These are phyloP conservation scores for Ogataea ganodermae DNA, from an alignment of 805 yeast species.

Conservation along the genomic window DNA sequence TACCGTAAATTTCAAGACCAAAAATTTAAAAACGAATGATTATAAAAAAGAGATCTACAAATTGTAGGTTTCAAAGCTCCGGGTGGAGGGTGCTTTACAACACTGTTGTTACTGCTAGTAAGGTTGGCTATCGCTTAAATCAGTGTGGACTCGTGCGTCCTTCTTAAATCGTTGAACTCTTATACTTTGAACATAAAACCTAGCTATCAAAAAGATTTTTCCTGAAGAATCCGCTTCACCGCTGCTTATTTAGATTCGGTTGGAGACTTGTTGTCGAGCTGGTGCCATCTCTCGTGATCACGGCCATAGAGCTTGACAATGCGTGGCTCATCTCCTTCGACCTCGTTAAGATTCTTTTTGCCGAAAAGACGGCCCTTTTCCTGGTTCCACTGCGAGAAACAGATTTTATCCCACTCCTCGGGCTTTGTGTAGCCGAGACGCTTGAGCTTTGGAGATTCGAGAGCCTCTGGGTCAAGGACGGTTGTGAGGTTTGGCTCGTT, in stretches of 20 bases:
- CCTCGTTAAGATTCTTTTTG: slow-evolving; percentile 21
- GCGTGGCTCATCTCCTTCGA: slow-evolving; percentile 9
- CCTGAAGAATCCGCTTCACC: too few relatives aligned
- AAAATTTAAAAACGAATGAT: too few relatives aligned
- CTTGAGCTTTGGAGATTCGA: slow-evolving; percentile 41
- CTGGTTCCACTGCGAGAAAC: slow-evolving; percentile 45
- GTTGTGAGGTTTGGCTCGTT: slow-evolving; percentile 41
- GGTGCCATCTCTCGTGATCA: slow-evolving; percentile 47
- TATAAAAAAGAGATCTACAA: too few relatives aligned
- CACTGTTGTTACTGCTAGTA: too few relatives aligned
- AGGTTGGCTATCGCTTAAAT: neutral
- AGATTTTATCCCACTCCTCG: slow-evolving; percentile 35
- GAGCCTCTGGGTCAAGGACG: slow-evolving; percentile 43
- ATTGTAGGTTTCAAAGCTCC: too few relatives aligned
- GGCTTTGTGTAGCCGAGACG: slow-evolving; percentile 36
- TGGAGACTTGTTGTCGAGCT: slow-evolving; percentile 29
- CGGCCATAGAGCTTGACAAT: slow-evolving; percentile 42
- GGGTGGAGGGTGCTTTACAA: too few relatives aligned
- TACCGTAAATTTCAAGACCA: too few relatives aligned
- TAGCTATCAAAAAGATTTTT: too few relatives aligned
- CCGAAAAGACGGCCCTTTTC: slow-evolving; percentile 50
- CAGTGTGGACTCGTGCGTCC: too few relatives aligned
- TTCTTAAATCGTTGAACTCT: too few relatives aligned
- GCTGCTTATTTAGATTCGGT: too few relatives aligned
- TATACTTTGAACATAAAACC: too few relatives aligned